These are phyloP conservation scores for Fusarium redolens DNA, from an alignment of 2,329 filamentous ascomycete genomes.

Conservation along the genomic window DNA sequence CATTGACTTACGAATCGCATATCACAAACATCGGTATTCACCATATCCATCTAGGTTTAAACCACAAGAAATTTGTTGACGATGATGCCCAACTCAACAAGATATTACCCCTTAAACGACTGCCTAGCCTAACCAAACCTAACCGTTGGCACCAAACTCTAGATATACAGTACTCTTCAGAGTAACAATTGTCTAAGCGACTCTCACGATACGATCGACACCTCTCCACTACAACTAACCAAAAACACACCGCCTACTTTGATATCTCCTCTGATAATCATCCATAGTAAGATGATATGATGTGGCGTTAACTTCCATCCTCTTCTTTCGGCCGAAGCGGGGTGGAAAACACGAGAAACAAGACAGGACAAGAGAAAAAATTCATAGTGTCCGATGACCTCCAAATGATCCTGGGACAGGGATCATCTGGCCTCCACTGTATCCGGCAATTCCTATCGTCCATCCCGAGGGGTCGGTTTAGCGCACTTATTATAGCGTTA, in stretches of 20 bases:
- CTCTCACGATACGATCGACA: conserved; percentile 22
- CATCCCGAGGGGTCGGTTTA: conserved; percentile 38
- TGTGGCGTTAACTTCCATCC: conserved; percentile 34
- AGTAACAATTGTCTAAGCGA: background rate
- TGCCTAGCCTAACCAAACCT: conserved; percentile 5
- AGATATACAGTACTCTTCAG: background rate
- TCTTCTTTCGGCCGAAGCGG: conserved; percentile 29
- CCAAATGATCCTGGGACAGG: conserved; percentile 26
- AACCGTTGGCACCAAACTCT: conserved; percentile 7
- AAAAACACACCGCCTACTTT: conserved; percentile 27
- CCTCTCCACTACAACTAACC: background rate
- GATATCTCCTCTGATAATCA: background rate
- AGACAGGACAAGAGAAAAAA: conserved; percentile 3
- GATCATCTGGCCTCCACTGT: conserved; percentile 12
- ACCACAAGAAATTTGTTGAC: conserved; percentile 16
- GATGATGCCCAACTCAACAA: conserved; percentile 24
- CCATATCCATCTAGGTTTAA: background rate
- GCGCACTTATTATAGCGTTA: conserved; percentile 19
- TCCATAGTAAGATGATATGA: conserved; percentile 34
- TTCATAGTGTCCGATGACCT: conserved; percentile 43
- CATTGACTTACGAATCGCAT: background rate
- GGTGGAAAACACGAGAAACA: conserved; percentile 20
- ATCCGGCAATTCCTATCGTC: conserved; percentile 10
- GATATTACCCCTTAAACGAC: background rate
- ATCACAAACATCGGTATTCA: background rate